Base-by-base conservation (phyloP, 139 green algal species). In the Parachlorella kessleri region DNA sequence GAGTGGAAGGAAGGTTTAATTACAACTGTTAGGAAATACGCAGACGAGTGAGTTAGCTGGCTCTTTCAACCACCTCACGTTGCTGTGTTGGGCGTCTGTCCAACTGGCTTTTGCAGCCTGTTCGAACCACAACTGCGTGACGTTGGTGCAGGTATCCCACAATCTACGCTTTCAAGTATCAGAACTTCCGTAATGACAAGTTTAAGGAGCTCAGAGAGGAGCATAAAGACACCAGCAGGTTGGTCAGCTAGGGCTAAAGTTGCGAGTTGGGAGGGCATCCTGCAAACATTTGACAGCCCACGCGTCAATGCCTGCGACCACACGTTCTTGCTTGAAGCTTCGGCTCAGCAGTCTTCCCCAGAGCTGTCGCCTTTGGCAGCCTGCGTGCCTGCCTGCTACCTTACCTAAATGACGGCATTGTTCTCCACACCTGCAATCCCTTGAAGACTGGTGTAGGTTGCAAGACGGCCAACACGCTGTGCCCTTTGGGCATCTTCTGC, bases 111-210 rank as follows among this genome's bases (percentile, higher is more conserved):
- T 3, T 42, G 33, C 33, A 42, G 8, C 37, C 65, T 3, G 14
- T 63, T 1, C 28, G 36, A 10, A 37, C 55, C 14, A n/a, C n/a
- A n/a, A n/a, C n/a, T n/a, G n/a, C n/a, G 18, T 70, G 39, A 37
- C n/a, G 39, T 42, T 53, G 48, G 4, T 48, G 59, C 89, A 96
- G 92, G 68, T 96, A 94, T 70, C 85, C 88, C 21, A 75, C 79
- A 23, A 76, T 97, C 1, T 99, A 97, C 77, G 69, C 98, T 2
- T 97, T 98, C 76, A 81, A 84, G 30, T 92, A 95, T 55, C 72
- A 92, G 36, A 98, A 99, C 86, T 96, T 98, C 87, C 87, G 96
- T 7, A 99, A 97, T 55, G 94, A 96, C 63, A 89, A 90, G 53
- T 96, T 99, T 80, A 98, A 99, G 85, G 86, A 96, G 79, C 84